Conservation (phyloP, 75 land plant genomes). For the Pinus taeda region DNA sequence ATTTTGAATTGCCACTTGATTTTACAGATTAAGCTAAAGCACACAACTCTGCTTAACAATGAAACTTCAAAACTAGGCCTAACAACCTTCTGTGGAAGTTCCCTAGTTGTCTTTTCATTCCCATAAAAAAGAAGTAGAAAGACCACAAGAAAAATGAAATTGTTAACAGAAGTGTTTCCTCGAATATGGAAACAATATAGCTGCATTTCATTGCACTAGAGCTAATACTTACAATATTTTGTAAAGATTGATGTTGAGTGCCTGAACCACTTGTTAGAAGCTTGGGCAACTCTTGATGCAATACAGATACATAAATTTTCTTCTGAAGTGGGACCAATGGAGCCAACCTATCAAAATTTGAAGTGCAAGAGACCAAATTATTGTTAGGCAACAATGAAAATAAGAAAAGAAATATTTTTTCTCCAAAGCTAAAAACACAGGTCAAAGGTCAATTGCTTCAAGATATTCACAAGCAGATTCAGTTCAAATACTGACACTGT, state of each 20-base stretch:
- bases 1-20: background rate
- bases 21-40: background rate
- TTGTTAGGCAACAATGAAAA: background rate
- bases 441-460: background rate
- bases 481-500: constrained; percentile 56
- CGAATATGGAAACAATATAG: background rate
- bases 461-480: background rate
- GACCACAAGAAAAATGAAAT: background rate
- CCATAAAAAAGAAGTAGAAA: background rate
- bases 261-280: constrained; percentile 54
- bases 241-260: constrained; percentile 58
- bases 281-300: constrained; percentile 78
- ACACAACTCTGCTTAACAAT: background rate
- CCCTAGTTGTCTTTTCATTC: background rate
- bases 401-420: background rate
- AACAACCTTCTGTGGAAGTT: background rate
- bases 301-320: constrained; percentile 76
- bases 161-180: background rate
- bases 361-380: constrained; percentile 9
- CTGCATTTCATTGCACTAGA: background rate
- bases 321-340: constrained; percentile 76
- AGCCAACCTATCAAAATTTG: constrained; percentile 42
- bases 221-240: constrained; percentile 65
- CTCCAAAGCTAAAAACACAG: background rate
- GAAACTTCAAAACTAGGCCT: background rate